Evolutionary conservation across 2,329 filamentous ascomycete species (phyloP).

Genomic region (Talaromyces sp.): DNA sequence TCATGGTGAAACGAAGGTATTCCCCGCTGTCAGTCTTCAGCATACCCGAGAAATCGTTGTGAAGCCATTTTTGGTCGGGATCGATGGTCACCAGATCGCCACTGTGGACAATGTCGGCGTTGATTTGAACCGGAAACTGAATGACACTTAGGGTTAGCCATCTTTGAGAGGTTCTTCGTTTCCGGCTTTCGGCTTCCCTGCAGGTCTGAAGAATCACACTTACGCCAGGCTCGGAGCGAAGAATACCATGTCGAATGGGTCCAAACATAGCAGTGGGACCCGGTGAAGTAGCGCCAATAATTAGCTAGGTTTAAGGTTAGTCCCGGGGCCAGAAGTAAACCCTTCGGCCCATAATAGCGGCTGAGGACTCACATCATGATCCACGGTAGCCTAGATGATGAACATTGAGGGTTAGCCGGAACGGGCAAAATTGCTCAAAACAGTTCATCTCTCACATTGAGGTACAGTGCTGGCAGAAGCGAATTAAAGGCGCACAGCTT

Average conservation of each 20-base stretch:
- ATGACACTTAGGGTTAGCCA: not conserved
- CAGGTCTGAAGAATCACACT: not conserved
- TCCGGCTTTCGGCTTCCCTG: not conserved
- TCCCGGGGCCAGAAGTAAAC: not conserved
- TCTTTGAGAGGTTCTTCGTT: not conserved
- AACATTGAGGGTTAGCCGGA: not conserved
- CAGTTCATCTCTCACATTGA: not conserved
- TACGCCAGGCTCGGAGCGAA: not conserved
- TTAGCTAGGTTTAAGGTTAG: not conserved
- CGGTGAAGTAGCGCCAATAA: not conserved
- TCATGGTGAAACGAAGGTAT: not conserved
- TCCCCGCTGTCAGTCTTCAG: not conserved
- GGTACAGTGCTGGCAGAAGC: not conserved
- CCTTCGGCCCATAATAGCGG: not conserved
- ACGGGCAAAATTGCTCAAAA: not conserved
- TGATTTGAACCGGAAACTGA: not conserved
- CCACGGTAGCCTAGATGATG: not conserved
- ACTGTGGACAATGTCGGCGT: not conserved
- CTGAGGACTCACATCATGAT: constrained; percentile 1
- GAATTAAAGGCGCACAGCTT: constrained; percentile 3
- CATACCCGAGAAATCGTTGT: not conserved
- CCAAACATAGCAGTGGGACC: constrained; percentile 1
- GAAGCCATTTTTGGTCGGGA: not conserved
- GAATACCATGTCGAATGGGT: not conserved
- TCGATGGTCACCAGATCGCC: not conserved